Base-by-base conservation (phyloP, 2,329 filamentous ascomycete genomes). In the Botrytis tulipae region DNA sequence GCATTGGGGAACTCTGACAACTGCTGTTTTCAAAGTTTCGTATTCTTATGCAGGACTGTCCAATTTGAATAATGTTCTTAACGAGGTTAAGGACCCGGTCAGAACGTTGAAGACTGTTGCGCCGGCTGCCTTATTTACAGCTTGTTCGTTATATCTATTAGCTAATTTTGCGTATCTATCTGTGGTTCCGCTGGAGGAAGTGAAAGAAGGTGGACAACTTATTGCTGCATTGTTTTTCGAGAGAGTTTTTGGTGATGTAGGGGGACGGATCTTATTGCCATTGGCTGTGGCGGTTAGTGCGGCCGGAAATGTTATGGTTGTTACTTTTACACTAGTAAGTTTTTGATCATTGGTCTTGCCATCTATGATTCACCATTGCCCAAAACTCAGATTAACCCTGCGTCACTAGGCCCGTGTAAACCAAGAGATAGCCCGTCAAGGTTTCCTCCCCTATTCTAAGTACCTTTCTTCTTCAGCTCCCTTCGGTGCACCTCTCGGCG, bases 1-100 rank as follows among this genome's bases (percentile, higher is more conserved):
- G 90, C 90, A 87, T 78, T 92, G 89, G 86, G 89, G 89, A 44
- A 84, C 88, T 1, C 83, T 93, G n/a, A 82, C 84, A 1, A 88
- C 86, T 0, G 85, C 86, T 0, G 78, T 89, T 8, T 86, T 88
- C 79, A 88, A 88, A 75, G 86, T 89, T 32, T 84, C 87, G 68
- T 88, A 87, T 82, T 86, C 83, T 68, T 89, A 85, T 79, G 85
- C 85, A 40, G 87, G 87, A 48, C 85, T 86, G 79, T 83, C 83
- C 75, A 87, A 87, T 71, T 85, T 86, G 71, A 88, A 88, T 78
- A 86, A 87, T 76, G 87, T 87, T 20, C 80, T 90, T 75, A 87
- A 85, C 73, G 88, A 90, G 80, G 88, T 88, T 25, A 86, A 84
- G 76, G 84, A 89, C 77, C 88, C 88, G 0, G 84, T 86, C 8